Base-by-base conservation (phyloP, 352 stramenopile genomes). In the Globisporangium yorkense region DNA sequence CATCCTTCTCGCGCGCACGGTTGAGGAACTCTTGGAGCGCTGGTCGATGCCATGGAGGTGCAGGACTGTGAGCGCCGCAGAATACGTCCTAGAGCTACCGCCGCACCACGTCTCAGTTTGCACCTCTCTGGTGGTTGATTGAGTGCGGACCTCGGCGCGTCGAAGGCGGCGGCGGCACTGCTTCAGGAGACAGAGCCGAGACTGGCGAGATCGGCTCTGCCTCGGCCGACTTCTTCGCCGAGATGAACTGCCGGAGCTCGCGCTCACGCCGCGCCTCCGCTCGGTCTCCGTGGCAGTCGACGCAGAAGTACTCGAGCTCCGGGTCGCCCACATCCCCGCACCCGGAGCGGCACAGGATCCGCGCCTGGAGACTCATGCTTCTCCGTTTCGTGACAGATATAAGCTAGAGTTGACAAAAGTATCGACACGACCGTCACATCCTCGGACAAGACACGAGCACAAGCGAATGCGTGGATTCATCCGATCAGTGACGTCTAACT, bases 261-360 rank as follows among this genome's bases (percentile, higher is more conserved):
- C 72, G 67, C 29, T 85, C 65, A 33, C 82, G 71, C 10, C 51
- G 61, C 16, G 67, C 67, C 48, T 87, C 78, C 16, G 72, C 49
- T 9, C 70, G 74, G 51, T 88, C 77, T 10, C 59, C 70, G 57
- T 92, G 68, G 48, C 79, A 92, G 46, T 87, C 77, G 24, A 87
- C 75, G 41, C 82, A 92, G 13, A 92, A 54, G 46, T 76, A 80
- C 5, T 76, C 66, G 21, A 88, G 67, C 21, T 89, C 80, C 0
- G 71, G 65, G 48, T 89, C 75, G 5, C 79, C 82, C 24, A 75
- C 66, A 45, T 81, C 74, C 2, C 79, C 79, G 40, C 79, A 89
- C 29, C 77, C 79, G 20, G 75, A 62, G 1, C 66, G 70, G 37
- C 79, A 92, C 31, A 77, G 65, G 16, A 83, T 67, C 54, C 66